Evolutionary conservation across 768 basidiomycete genomes (phyloP), one percentile per base, ranked within the genome.

Genomic region (Leccinum fibrillosum): DNA sequence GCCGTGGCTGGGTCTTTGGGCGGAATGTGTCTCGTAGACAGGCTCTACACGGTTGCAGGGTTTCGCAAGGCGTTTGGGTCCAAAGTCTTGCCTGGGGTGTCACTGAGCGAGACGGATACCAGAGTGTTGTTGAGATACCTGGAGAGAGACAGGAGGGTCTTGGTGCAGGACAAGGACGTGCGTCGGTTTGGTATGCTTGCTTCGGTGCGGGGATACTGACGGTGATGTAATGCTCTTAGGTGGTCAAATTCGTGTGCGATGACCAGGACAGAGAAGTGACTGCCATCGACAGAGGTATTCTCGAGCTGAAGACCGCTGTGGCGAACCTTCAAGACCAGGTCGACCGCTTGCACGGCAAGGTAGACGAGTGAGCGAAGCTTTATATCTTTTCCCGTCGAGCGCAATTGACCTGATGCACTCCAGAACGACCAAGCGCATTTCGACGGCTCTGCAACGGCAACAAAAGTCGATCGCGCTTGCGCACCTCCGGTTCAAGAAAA

Each of bases 401-500:
- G 21, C 30, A 26, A 37, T 26, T 17, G 32, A 42, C 32, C 55
- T 4, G 61, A 42, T 2, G 9, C 15, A 17, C 26, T 25, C 23
- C 59, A 96, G 94, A 56, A 87, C 81, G 34, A 87, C 86, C 13
- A 73, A 68, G 56, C 87, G 88, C 66, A 88, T 89, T 0, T 78
- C 84, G 23, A 73, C 73, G 5, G 86, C 91, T 3, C 71, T 97
- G 21, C 77, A 78, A 21, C 82, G 83, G 59, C 85, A 88, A 58
- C 89, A 85, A 60, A 92, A 92, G 72, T 69, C 83, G 1, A 72
- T 87, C 8, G 93, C 96, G 0, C 68, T 94, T 30, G 84, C 82
- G 12, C 84, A 90, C 64, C 77, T 98, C n/a, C 83, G 89, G 42
- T 85, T 88, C 30, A 86, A 86, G 64, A 96, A 93, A 67, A 85